Percentiles rank a stretch among this genome's conserved stretches.
Conservation (phyloP, 108 stramenopile genomes). For the Cyclostephanos tholiformis region DNA sequence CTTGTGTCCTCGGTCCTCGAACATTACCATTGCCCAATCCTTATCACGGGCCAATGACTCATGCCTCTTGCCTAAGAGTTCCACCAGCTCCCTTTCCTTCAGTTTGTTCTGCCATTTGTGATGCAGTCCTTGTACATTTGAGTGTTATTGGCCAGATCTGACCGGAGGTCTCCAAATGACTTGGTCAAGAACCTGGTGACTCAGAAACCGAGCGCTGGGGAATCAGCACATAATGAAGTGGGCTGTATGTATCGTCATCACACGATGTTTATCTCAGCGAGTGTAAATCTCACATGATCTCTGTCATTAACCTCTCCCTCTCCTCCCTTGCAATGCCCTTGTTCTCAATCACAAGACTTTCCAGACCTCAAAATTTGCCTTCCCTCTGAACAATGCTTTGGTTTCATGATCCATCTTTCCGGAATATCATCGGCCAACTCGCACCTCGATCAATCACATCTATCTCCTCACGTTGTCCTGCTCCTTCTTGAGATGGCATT, state of each 20-base stretch:
- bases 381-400: conserved; percentile 33
- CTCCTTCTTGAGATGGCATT: conserved; percentile 18
- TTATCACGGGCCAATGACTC: conserved; percentile 23
- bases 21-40: conserved; percentile 4
- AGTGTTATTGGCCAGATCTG: conserved; percentile 19
- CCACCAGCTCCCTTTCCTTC: conserved; percentile 20
- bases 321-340: conserved; percentile 31
- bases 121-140: conserved; percentile 29
- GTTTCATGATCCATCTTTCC: conserved; percentile 26
- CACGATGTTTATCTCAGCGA: background rate
- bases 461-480: conserved; percentile 9
- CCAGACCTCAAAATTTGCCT: conserved; percentile 18
- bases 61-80: conserved; percentile 15
- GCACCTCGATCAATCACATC: conserved; percentile 11
- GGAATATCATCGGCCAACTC: conserved; percentile 6
- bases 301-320: conserved; percentile 25
- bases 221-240: background rate
- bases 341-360: conserved; percentile 11
- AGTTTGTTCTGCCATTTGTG: conserved; percentile 9
- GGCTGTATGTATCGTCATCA: too few relatives aligned
- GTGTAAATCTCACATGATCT: conserved; percentile 34
- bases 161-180: conserved; percentile 24
- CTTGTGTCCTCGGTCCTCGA: conserved; percentile 31
- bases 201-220: background rate
- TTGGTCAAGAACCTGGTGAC: conserved; percentile 27